Base-by-base conservation (phyloP, 164 flowering plant genomes). In the Santalum album region DNA sequence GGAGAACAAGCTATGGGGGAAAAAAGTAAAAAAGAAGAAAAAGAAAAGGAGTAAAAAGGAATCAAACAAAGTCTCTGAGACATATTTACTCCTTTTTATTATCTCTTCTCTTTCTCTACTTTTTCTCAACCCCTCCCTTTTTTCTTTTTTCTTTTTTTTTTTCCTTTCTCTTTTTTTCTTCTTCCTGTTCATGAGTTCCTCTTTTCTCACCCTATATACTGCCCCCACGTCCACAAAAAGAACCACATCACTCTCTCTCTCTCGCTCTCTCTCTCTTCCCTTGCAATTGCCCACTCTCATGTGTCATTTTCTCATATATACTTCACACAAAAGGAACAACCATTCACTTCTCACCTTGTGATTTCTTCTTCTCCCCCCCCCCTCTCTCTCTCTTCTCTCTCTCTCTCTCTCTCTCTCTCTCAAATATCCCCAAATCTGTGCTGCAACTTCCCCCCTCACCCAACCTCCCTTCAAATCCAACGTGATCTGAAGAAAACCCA, bases 291-390 rank as follows among this genome's bases (percentile, higher is more conserved):
- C n/a, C n/a, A n/a, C n/a, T n/a, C n/a, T n/a, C n/a, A n/a, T n/a
- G 79, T 84, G 89, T 87, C 97, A 80, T 75, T 90, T 82, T 87
- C 92, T 78, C 80, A 75, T 78, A 78, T 69, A 83, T 90, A 84
- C 87, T 78, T 83, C 87, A 76, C 90, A 84, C 86, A 81, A 78
- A 79, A 75, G 77, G 76, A 75, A 83, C 73, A n/a, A n/a, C n/a
- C n/a, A n/a, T n/a, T n/a, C n/a, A n/a, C n/a, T n/a, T n/a, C n/a
- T n/a, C n/a, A n/a, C 75, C 79, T 77, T 80, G 79, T 80, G 83
- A 72, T 76, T 65, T 61, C 72, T 56, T 54, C 27, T 55, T 35
- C 24, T 17, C 49, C 58, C 42, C 59, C 55, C 49, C 56, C 66
- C 54, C 57, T 65, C 59, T 68, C n/a, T 61, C 57, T 67, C 58